Conservation (phyloP, 116 monocot species). For the Trichopus zeylanicus region DNA sequence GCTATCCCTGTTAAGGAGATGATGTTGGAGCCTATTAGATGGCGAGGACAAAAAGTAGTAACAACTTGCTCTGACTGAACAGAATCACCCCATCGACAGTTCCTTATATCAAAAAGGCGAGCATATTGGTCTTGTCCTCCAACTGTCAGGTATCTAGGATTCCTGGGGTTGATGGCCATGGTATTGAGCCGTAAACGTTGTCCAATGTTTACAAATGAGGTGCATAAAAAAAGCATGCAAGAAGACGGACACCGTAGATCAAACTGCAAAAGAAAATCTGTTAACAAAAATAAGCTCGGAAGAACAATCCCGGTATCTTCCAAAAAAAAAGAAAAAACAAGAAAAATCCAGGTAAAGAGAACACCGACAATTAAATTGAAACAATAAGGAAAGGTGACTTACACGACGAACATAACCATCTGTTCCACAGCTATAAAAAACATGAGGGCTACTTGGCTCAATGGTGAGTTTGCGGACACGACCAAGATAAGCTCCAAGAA, state of each 20-base stretch:
- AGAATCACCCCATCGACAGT: slow-evolving; percentile 32
- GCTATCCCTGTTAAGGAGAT: slow-evolving; percentile 61
- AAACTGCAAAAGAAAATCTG: slow-evolving; percentile 56
- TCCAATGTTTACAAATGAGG: slow-evolving; percentile 38
- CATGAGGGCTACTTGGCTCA: slow-evolving; percentile 58
- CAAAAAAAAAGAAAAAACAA: too few relatives aligned
- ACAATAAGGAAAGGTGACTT: slow-evolving; percentile 13
- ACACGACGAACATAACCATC: slow-evolving; percentile 79
- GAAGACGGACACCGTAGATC: slow-evolving; percentile 60
- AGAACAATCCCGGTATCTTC: too few relatives aligned
- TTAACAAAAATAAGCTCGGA: too few relatives aligned
- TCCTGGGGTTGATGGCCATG: slow-evolving; percentile 52
- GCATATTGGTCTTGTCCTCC: slow-evolving; percentile 73
- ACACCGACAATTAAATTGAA: not conserved
- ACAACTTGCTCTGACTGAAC: slow-evolving; percentile 31
- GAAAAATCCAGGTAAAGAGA: too few relatives aligned
- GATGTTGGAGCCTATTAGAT: slow-evolving; percentile 33
- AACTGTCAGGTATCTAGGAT: slow-evolving; percentile 49
- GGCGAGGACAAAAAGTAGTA: slow-evolving; percentile 45
- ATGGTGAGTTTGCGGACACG: slow-evolving; percentile 64
- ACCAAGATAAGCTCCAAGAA: slow-evolving; percentile 34
- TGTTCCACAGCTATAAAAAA: slow-evolving; percentile 79
- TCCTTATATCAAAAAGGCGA: slow-evolving; percentile 62
- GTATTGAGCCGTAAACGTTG: slow-evolving; percentile 22
- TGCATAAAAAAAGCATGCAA: slow-evolving; percentile 62